phyloP scores from a whole-genome alignment of 2,329 filamentous ascomycete genomes.

The Bimuria novae-zelandiae region DNA sequence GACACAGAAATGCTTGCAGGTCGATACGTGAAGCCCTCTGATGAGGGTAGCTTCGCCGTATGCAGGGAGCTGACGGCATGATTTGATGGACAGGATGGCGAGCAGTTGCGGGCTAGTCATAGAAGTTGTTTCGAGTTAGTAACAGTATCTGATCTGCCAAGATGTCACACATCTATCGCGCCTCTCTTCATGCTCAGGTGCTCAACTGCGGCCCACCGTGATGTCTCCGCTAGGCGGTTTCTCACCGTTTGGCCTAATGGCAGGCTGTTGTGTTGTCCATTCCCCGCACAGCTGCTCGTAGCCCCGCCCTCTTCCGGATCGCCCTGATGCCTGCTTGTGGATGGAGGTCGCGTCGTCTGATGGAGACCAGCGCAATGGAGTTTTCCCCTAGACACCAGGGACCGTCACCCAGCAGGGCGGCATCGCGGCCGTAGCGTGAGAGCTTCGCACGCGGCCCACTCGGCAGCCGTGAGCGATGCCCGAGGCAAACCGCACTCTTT shows the following conservation, averaged over 20 bases:
- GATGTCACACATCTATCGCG: background rate
- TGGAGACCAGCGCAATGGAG: background rate
- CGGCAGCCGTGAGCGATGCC: background rate
- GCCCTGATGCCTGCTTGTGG: background rate
- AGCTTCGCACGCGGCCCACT: background rate
- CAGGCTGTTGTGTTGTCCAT: too few relatives aligned
- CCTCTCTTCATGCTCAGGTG: constrained; percentile 5
- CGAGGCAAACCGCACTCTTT: constrained; percentile 23
- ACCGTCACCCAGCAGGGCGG: background rate
- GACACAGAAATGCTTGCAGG: background rate
- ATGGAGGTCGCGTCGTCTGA: background rate
- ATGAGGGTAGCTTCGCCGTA: background rate
- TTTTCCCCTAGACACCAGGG: background rate
- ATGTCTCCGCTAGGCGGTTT: background rate
- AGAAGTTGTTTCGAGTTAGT: constrained; percentile 14
- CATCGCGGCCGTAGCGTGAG: background rate
- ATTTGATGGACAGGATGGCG: background rate
- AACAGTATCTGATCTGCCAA: constrained; percentile 15
- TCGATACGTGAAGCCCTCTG: background rate
- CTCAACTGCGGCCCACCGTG: constrained; percentile 2
- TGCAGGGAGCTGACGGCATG: background rate
- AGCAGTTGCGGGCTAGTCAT: constrained; percentile 7
- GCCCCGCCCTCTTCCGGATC: background rate
- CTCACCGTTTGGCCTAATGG: constrained; percentile 1
- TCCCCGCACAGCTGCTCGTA: constrained; percentile 3